These are phyloP conservation scores for Tricholoma sp. DNA, from an alignment of 768 basidiomycete genomes.

Conservation along the genomic window DNA sequence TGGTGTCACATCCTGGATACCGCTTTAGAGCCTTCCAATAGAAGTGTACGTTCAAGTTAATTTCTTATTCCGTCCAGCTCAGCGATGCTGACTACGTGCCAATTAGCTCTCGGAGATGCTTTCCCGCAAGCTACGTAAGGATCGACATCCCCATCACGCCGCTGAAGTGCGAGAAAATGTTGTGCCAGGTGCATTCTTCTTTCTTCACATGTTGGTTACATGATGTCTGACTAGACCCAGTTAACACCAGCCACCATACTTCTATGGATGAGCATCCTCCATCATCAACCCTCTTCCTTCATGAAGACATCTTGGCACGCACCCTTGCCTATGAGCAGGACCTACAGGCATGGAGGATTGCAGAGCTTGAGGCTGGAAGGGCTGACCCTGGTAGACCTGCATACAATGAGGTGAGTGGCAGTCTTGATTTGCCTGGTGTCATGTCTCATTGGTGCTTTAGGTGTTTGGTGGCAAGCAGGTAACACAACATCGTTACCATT, in stretches of 20 bases:
- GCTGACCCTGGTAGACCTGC: not conserved
- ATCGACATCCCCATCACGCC: constrained; percentile 10
- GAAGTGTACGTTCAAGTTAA: not conserved
- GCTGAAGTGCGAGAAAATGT: constrained; percentile 14
- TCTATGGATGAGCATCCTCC: not conserved
- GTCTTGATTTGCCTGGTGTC: not conserved
- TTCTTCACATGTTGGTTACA: not conserved
- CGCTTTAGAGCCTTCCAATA: not conserved
- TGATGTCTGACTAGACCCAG: not conserved
- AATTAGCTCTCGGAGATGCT: constrained; percentile 9
- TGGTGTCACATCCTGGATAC: not conserved
- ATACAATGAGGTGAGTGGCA: too few relatives aligned
- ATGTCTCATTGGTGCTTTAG: too few relatives aligned
- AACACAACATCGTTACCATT: not conserved
- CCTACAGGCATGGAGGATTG: constrained; percentile 11
- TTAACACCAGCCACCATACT: not conserved
- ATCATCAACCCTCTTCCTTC: constrained; percentile 9
- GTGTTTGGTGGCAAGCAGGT: not conserved
- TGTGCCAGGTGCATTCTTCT: constrained; percentile 10
- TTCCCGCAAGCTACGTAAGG: constrained; percentile 8
- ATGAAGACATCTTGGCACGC: constrained; percentile 11
- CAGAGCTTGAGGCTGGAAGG: constrained; percentile 7
- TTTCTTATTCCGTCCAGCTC: not conserved
- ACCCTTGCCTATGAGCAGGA: constrained; percentile 14
- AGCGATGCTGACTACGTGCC: not conserved